Conservation (phyloP, 129 eudicot genomes). For the Lactuca saligna region DNA sequence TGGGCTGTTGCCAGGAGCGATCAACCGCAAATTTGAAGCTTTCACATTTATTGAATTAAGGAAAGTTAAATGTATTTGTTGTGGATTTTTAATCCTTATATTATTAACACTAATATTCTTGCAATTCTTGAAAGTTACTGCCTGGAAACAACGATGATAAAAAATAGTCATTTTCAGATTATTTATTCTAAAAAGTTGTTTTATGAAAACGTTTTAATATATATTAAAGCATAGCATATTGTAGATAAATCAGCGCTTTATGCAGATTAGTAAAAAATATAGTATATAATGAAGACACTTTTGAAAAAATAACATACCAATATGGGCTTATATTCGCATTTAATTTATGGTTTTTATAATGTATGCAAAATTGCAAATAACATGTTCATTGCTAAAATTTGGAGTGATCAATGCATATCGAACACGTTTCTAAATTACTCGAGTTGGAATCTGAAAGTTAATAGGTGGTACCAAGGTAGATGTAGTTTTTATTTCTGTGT, state of each 20-base stretch:
- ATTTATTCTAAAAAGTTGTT: too few relatives aligned
- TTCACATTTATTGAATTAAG: constrained; percentile 46
- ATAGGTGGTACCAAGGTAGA: too few relatives aligned
- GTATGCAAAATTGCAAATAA: too few relatives aligned
- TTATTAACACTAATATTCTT: constrained; percentile 46
- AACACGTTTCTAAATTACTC: too few relatives aligned
- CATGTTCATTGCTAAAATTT: too few relatives aligned
- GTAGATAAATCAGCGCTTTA: not conserved
- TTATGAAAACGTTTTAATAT: too few relatives aligned
- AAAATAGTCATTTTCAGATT: not conserved
- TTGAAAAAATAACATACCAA: too few relatives aligned
- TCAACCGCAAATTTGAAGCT: constrained; percentile 49
- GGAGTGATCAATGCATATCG: too few relatives aligned
- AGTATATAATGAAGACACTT: not conserved
- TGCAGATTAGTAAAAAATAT: not conserved
- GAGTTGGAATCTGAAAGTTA: too few relatives aligned
- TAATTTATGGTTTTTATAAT: too few relatives aligned
- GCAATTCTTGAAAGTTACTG: constrained; percentile 67
- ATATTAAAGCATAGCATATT: not conserved
- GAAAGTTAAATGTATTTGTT: constrained; percentile 76
- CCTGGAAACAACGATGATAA: constrained; percentile 39
- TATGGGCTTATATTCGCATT: too few relatives aligned
- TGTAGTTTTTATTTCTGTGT: too few relatives aligned
- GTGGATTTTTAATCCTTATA: constrained; percentile 58
- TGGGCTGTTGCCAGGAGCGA: constrained; percentile 72